These are phyloP conservation scores for Saksenaea oblongispora DNA, from an alignment of 371 early-diverging fungal genomes.

Conservation along the genomic window DNA sequence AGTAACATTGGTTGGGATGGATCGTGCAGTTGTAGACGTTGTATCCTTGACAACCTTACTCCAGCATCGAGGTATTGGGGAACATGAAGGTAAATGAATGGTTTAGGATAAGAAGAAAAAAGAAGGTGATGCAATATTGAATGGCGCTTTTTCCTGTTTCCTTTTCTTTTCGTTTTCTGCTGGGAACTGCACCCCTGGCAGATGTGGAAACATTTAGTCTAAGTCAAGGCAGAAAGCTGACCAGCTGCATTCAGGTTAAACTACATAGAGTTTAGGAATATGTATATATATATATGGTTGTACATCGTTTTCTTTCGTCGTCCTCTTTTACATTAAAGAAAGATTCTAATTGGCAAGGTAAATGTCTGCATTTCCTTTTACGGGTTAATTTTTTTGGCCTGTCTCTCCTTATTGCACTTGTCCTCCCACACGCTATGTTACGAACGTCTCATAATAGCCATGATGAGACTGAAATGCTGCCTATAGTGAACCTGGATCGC, in stretches of 20 bases:
- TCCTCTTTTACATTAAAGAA: background rate
- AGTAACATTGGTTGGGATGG: slow-evolving; percentile 45
- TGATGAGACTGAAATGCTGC: slow-evolving; percentile 40
- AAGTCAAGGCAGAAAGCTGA: slow-evolving; percentile 21
- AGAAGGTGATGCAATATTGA: background rate
- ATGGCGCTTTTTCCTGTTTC: too few relatives aligned
- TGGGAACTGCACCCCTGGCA: slow-evolving; percentile 3
- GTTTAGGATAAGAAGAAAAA: background rate
- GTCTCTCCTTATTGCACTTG: background rate
- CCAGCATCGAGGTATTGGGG: slow-evolving; percentile 37
- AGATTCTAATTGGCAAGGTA: background rate
- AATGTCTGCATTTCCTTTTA: slow-evolving; percentile 6
- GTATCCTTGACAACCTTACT: slow-evolving; percentile 39
- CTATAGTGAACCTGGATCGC: slow-evolving; percentile 30
- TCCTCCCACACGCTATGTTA: background rate
- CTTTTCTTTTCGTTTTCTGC: background rate
- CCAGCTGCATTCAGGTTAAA: slow-evolving; percentile 43
- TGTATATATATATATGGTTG: background rate
- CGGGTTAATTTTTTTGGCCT: background rate
- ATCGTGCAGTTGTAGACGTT: slow-evolving; percentile 39
- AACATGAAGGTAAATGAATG: slow-evolving; percentile 36
- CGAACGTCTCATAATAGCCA: slow-evolving; percentile 6
- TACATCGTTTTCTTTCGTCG: background rate
- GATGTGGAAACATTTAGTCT: slow-evolving; percentile 44
- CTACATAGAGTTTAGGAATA: slow-evolving; percentile 14